Evolutionary conservation across 163 green algal species (phyloP).

Genomic region (Picocystis sp.): DNA sequence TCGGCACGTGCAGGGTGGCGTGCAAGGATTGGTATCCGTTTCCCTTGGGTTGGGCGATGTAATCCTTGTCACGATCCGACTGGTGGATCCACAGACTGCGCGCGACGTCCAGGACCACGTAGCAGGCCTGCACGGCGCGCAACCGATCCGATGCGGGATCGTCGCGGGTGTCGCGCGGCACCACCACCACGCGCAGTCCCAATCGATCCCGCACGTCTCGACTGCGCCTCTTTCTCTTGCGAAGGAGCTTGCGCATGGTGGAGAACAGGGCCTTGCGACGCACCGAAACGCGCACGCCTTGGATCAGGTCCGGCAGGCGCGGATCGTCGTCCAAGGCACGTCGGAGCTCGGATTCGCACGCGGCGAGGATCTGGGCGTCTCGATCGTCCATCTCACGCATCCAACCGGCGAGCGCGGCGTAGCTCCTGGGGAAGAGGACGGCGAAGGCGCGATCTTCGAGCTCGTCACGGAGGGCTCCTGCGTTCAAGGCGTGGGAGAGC

Average conservation of each 20-base stretch:
- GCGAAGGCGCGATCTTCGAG: slow-evolving; percentile 63
- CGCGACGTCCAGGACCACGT: slow-evolving; percentile 21
- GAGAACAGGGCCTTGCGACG: slow-evolving; percentile 21
- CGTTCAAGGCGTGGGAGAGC: slow-evolving; percentile 55
- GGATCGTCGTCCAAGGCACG: slow-evolving; percentile 5
- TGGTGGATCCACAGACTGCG: slow-evolving; percentile 34
- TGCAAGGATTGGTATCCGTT: slow-evolving; percentile 75
- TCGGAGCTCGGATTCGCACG: neutral
- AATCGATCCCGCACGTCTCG: slow-evolving; percentile 26
- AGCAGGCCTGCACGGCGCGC: slow-evolving; percentile 16
- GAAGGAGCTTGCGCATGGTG: slow-evolving; percentile 24
- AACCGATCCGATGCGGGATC: neutral
- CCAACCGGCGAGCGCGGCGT: slow-evolving; percentile 36
- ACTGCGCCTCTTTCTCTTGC: slow-evolving; percentile 9
- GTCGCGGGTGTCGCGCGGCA: slow-evolving; percentile 2
- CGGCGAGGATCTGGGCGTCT: neutral
- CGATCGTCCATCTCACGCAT: slow-evolving; percentile 25
- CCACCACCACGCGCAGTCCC: slow-evolving; percentile 24
- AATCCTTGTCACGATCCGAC: slow-evolving; percentile 55
- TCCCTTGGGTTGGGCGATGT: slow-evolving; percentile 54
- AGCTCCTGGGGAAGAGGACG: slow-evolving; percentile 42
- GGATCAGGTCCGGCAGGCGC: neutral
- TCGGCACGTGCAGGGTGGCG: slow-evolving; percentile 31
- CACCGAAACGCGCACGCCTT: neutral
- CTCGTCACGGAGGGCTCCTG: slow-evolving; percentile 24